Evolutionary conservation across 2,329 filamentous ascomycete species (phyloP), one percentile per base, ranked within the genome.

Genomic region (Furcasterigmium furcatum): DNA sequence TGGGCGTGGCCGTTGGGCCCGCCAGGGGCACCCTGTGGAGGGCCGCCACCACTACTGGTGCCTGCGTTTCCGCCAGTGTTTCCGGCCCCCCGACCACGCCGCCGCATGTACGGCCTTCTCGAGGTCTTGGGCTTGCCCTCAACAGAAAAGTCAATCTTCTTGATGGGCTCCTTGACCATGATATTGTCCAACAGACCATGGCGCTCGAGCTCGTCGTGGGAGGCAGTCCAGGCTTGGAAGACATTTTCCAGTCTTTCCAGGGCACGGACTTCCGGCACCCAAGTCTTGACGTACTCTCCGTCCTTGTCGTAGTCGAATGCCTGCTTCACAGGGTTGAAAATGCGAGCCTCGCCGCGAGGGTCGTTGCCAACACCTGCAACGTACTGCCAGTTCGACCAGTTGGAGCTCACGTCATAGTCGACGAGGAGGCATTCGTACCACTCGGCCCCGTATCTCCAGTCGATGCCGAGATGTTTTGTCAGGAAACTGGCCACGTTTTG

Each of bases 351-450:
- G 7, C 83, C 82, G 19, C 87, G 71, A 0, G 87, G 88, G 53
- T 92, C 87, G 52, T 91, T 91, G 8, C 88, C 88, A 0, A 92
- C 86, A 0, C 88, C 88, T 0, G 87, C 77, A 1, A 88, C 80
- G 50, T 92, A 92, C 61, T 91, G 87, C 88, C 87, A 91, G 56
- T 90, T 91, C 9, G 82, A 82, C 87, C 87, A 92, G 54, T 91
- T 91, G 48, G 77, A 85, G 13, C 78, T 81, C 0, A 87, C 76
- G 54, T 92, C 88, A 59, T 91, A 90, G 59, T 94, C 88, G 24
- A 85, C 72, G 4, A 91, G 72, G 58, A 87, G 69, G 58, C 77
- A 80, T 60, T 92, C 88, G 58, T 91, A 92, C 85, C 86, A 92
- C 60, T 91, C 88, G 0, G 87, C 88, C 0, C 88, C 88, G 13